phyloP scores from a whole-genome alignment of 371 early-diverging fungal species.

The Quaeritorhiza haematococci region DNA sequence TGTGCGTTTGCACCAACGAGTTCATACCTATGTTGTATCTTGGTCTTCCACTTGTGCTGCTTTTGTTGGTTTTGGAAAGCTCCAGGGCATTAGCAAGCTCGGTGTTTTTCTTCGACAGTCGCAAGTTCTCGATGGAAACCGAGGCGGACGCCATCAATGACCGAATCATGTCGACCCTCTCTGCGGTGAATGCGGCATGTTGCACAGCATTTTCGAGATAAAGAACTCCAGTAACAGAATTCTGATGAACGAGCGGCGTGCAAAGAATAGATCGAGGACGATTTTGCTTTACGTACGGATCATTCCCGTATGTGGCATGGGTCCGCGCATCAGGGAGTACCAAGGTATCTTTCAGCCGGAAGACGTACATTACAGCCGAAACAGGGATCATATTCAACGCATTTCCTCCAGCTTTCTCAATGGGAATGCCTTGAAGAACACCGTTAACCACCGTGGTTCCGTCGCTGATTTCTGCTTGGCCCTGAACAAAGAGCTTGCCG shows the following conservation, averaged over 20 bases:
- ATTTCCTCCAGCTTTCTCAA: constrained; percentile 10
- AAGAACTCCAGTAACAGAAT: constrained; percentile 31
- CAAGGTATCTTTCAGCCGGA: constrained; percentile 27
- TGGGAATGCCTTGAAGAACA: constrained; percentile 25
- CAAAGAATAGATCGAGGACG: constrained; percentile 34
- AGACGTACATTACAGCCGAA: constrained; percentile 33
- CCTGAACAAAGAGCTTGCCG: constrained; percentile 25
- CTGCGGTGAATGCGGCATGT: constrained; percentile 26
- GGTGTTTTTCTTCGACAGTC: constrained; percentile 31
- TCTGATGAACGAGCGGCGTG: constrained; percentile 42
- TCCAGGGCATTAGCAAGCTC: constrained; percentile 31
- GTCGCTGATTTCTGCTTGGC: constrained; percentile 18
- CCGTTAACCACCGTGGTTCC: constrained; percentile 16
- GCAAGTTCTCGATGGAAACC: constrained; percentile 41
- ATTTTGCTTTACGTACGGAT: constrained; percentile 27
- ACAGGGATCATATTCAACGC: too few species aligned
- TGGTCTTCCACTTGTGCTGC: constrained; percentile 13
- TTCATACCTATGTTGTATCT: constrained; percentile 39
- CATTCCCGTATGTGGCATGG: constrained; percentile 27
- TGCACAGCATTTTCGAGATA: constrained; percentile 42
- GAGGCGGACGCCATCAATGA: constrained; percentile 40
- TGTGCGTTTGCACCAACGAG: too few species aligned
- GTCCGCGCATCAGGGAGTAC: constrained; percentile 24
- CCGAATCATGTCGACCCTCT: constrained; percentile 32
- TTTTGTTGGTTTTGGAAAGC: constrained; percentile 6